Percentiles rank a stretch among this genome's conserved stretches.
These are phyloP conservation scores for Microbotryum scabiosae DNA, from an alignment of 1,284 basidiomycete genomes.

Conservation along the genomic window DNA sequence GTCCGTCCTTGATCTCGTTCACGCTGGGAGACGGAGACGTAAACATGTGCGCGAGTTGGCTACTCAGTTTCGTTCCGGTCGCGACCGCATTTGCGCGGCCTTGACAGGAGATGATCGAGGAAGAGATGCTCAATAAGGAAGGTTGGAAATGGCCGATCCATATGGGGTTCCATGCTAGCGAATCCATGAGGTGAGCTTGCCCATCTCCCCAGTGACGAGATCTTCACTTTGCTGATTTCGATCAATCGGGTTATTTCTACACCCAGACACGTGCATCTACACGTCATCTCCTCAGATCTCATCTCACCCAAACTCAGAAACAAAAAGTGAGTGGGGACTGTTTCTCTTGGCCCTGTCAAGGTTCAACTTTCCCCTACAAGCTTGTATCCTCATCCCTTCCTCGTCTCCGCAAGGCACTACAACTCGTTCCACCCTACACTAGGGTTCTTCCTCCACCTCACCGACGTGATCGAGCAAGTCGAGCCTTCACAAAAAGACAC, in stretches of 20 bases:
- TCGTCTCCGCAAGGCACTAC: slow-evolving; percentile 59
- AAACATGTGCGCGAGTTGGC: neutral
- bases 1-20: slow-evolving; percentile 17
- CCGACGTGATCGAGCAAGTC: slow-evolving; percentile 67
- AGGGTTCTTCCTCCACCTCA: slow-evolving; percentile 76
- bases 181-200: slow-evolving; percentile 47
- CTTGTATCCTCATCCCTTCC: neutral
- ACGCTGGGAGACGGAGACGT: too few relatives aligned
- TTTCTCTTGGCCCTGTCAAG: too few relatives aligned
- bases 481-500: slow-evolving; percentile 39
- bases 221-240: neutral
- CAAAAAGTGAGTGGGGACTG: slow-evolving; percentile 49
- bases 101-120: slow-evolving; percentile 32
- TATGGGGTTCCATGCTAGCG: slow-evolving; percentile 78
- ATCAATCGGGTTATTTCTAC: too few relatives aligned
- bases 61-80: neutral
- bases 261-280: slow-evolving; percentile 81
- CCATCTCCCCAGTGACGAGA: neutral
- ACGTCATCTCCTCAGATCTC: slow-evolving; percentile 73
- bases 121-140: slow-evolving; percentile 69
- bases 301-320: slow-evolving; percentile 65
- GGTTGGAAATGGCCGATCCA: slow-evolving; percentile 73
- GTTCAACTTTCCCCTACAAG: too few relatives aligned
- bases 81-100: neutral
- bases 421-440: slow-evolving; percentile 82